Percentiles rank a stretch among this genome's conserved stretches.
Conservation (phyloP, 257 asterid genomes). For the Nicotiana otophora region DNA sequence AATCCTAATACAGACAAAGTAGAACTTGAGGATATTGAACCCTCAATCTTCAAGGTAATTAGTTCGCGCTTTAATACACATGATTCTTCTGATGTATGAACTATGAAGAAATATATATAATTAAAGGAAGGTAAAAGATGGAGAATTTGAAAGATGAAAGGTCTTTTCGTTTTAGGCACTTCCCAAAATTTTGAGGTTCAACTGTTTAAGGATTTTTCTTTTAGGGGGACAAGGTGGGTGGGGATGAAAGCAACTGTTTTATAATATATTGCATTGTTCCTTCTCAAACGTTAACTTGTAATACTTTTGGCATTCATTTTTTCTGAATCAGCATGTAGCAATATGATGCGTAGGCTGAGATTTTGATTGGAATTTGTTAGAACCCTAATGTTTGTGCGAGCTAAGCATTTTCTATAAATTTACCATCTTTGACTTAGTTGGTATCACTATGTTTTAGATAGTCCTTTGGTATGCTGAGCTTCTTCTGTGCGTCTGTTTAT, state of each 20-base stretch:
- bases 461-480: not conserved
- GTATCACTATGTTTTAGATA: not conserved
- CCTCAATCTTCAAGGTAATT: conserved; percentile 70
- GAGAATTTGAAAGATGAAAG: not conserved
- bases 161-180: not conserved
- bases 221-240: not conserved
- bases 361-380: not conserved
- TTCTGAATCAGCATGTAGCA: not conserved
- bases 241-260: conserved; percentile 5
- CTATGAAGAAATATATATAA: not conserved
- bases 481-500: not conserved
- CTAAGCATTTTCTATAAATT: not conserved
- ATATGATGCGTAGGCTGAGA: not conserved
- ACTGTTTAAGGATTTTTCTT: not conserved
- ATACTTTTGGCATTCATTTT: not conserved
- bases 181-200: not conserved
- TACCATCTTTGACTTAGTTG: not conserved
- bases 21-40: conserved; percentile 77
- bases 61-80: not conserved
- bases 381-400: not conserved
- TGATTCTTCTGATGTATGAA: not conserved
- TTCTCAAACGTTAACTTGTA: not conserved
- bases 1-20: conserved; percentile 52
- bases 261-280: not conserved
- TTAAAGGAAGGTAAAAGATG: not conserved